phyloP scores from a whole-genome alignment of 768 basidiomycete genomes.

The Lenzites betulinus region DNA sequence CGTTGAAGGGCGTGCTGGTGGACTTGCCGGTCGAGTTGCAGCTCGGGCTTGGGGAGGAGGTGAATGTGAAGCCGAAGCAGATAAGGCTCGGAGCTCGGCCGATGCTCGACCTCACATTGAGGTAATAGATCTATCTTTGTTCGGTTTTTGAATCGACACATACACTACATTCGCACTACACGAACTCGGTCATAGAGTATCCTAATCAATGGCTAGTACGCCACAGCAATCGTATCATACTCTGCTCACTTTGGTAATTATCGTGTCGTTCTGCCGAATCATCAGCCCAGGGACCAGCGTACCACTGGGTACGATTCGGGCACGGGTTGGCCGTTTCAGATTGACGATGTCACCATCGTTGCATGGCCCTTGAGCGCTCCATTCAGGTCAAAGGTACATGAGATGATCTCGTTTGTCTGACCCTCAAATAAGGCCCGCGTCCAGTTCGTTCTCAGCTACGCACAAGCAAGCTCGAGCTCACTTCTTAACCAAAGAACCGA shows the following conservation, averaged over 20 bases:
- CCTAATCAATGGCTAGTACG: neutral
- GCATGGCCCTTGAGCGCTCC: no score
- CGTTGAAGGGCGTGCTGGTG: conserved; percentile 6
- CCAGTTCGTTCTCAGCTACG: no score
- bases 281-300: neutral
- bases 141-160: neutral
- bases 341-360: no score
- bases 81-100: conserved; percentile 12
- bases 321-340: no score
- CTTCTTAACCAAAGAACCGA: no score
- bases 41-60: neutral
- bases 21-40: neutral
- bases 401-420: no score
- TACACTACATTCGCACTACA: neutral
- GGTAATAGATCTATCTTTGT: neutral
- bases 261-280: neutral
- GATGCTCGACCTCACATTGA: neutral
- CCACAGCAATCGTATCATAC: neutral
- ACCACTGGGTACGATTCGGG: no score
- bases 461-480: no score
- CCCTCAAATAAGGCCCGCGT: no score
- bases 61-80: conserved; percentile 2
- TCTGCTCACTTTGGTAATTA: neutral
- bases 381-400: no score
- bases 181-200: neutral